These are phyloP conservation scores for Penicillium brasilianum DNA, from an alignment of 2,329 filamentous ascomycete species.

Conservation along the genomic window DNA sequence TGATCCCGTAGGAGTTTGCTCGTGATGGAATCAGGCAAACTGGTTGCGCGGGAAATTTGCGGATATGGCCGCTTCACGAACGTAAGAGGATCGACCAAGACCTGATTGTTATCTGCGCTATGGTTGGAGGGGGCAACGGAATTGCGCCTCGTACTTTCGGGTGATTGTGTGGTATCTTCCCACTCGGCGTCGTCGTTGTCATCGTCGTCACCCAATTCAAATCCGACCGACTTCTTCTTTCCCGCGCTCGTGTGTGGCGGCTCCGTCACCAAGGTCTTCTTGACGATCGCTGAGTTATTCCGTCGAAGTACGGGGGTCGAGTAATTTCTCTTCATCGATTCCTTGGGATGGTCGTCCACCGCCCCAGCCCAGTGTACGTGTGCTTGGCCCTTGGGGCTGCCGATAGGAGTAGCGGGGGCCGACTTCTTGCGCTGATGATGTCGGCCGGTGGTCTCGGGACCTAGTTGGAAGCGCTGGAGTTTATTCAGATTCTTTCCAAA, in stretches of 20 bases:
- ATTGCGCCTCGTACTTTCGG: constrained; percentile 53
- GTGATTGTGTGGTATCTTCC: constrained; percentile 56
- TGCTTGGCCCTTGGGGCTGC: constrained; percentile 45
- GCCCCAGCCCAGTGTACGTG: constrained; percentile 51
- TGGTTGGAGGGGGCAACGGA: constrained; percentile 46
- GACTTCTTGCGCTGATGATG: constrained; percentile 55
- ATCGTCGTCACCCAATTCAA: constrained; percentile 51
- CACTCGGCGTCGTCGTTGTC: constrained; percentile 53
- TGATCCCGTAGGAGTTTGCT: constrained; percentile 38
- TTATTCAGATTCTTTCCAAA: constrained; percentile 52
- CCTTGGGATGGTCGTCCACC: constrained; percentile 41
- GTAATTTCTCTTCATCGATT: constrained; percentile 53
- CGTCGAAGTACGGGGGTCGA: constrained; percentile 50
- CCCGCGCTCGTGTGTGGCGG: constrained; percentile 42
- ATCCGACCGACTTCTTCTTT: constrained; percentile 54
- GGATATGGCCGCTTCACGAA: constrained; percentile 49
- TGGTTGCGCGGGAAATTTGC: constrained; percentile 45
- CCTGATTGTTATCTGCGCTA: constrained; percentile 40
- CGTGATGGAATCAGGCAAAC: constrained; percentile 45
- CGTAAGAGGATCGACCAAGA: constrained; percentile 46
- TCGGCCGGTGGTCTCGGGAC: constrained; percentile 38
- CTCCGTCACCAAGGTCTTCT: constrained; percentile 46
- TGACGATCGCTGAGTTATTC: constrained; percentile 44
- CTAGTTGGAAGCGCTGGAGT: constrained; percentile 45
- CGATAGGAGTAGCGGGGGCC: constrained; percentile 49